Evolutionary conservation across 371 early-diverging fungal genomes (phyloP), one percentile per base, ranked within the genome.

Genomic region (Mortierella sp.): DNA sequence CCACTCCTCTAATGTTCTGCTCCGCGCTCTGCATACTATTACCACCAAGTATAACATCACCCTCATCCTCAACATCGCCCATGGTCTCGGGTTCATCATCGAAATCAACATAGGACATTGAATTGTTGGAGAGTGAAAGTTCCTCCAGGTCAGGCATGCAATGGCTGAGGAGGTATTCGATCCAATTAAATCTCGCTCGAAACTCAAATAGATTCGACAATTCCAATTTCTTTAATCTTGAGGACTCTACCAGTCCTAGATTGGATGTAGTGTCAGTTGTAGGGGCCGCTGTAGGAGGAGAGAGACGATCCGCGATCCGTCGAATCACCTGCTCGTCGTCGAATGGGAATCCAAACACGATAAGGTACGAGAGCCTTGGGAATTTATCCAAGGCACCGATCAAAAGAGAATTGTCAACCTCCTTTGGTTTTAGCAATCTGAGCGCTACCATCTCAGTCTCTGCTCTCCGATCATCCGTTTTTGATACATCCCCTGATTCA

Each of bases 121-220:
- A 66, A 26, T 70, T 70, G 13, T 70, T 66, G 12, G 70, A 66
- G 7, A 76, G 31, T 23, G 53, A n/a, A 2, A 76, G 56, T 29
- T 70, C 76, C 54, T 76, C 76, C 22, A 76, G 45, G 1, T 45
- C 45, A 0, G 70, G 71, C 17, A 71, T 51, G 31, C 76, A 76
- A 15, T 51, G 70, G 37, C 57, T 51, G 45, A 76, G 29, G 9
- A 76, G 60, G 45, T 70, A 63, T 22, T 76, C 58, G 4, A 76
- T 63, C 53, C 71, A 63, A 19, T 47, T 51, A 4, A 64, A 63
- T 64, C 40, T 66, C 22, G 63, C 57, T n/a, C 32, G 62, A 26
- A 66, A 66, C 35, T 56, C 61, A 34, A 70, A 64, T 19, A 13
- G 49, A 23, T 70, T 76, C 10, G 64, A 64, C 43, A 76, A 28